phyloP scores from a whole-genome alignment of 2,329 filamentous ascomycete genomes.

The Trichoderma arundinaceum region DNA sequence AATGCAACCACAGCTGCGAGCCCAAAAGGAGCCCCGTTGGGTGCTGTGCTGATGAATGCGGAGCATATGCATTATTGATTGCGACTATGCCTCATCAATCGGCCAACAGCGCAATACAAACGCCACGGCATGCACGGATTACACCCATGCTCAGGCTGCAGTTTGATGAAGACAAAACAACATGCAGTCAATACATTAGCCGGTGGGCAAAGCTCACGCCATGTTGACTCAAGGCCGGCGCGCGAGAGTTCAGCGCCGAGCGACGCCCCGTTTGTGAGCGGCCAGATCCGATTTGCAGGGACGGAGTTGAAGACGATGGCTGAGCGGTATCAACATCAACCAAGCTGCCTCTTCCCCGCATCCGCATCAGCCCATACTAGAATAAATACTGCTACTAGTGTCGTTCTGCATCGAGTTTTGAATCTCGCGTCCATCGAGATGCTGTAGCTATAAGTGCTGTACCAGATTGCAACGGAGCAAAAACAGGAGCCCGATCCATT shows the following conservation, averaged over 20 bases:
- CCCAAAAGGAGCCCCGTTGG: too few relatives aligned
- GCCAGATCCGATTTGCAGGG: not conserved
- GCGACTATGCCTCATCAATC: not conserved
- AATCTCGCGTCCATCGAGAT: not conserved
- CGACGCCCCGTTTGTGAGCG: constrained; percentile 27
- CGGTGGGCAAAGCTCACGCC: constrained; percentile 19
- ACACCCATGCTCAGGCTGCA: not conserved
- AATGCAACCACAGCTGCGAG: constrained; percentile 10
- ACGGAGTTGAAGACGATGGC: too few relatives aligned
- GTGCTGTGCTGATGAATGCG: not conserved
- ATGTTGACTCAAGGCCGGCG: constrained; percentile 9
- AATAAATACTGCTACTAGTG: too few relatives aligned
- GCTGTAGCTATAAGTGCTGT: not conserved
- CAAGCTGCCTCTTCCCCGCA: not conserved
- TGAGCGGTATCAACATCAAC: too few relatives aligned
- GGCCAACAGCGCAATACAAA: constrained; percentile 8
- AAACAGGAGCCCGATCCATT: not conserved
- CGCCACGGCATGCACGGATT: constrained; percentile 5
- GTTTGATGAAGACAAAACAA: not conserved
- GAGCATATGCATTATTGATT: constrained; percentile 3
- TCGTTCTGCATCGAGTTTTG: not conserved
- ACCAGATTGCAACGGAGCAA: not conserved
- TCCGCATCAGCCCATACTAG: not conserved
- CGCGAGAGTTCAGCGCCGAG: not conserved
- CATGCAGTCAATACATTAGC: not conserved